A percentile compares a stretch with the other conserved stretches of the same genome.
phyloP scores from a whole-genome alignment of 2,329 filamentous ascomycete genomes.

The Penicillium sp. region DNA sequence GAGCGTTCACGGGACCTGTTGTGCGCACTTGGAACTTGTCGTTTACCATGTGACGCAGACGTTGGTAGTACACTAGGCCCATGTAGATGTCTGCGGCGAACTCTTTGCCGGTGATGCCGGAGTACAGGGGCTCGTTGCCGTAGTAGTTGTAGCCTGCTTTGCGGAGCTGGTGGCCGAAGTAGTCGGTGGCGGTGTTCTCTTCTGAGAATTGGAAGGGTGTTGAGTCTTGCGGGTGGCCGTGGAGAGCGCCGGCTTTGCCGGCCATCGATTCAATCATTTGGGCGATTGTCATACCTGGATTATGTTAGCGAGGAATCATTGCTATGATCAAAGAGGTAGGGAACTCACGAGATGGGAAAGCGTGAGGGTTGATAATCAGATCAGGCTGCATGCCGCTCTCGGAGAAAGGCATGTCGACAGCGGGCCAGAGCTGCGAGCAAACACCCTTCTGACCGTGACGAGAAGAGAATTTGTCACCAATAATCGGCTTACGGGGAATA shows the following conservation, averaged over 20 bases:
- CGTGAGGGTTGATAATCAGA: constrained; percentile 98
- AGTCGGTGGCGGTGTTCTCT: constrained; percentile 85
- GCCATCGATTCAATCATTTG: constrained; percentile 98
- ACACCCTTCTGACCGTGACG: constrained; percentile 98
- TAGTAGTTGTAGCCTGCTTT: constrained; percentile 97
- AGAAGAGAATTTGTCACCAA: constrained; percentile 98
- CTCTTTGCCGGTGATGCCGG: constrained; percentile 91
- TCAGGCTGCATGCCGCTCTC: constrained; percentile 96
- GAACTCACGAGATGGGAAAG: constrained; percentile 79
- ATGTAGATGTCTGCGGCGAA: constrained; percentile 94
- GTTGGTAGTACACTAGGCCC: constrained; percentile 96
- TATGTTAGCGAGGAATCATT: not conserved
- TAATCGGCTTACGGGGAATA: constrained; percentile 83
- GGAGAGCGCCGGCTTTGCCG: constrained; percentile 88
- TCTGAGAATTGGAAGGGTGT: constrained; percentile 96
- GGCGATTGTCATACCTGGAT: constrained; percentile 81
- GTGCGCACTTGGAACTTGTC: constrained; percentile 99
- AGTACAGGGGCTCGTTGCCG: constrained; percentile 98
- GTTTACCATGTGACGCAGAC: constrained; percentile 98
- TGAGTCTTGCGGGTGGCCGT: constrained; percentile 92
- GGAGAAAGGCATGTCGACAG: constrained; percentile 91
- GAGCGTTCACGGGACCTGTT: constrained; percentile 83
- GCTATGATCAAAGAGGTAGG: not conserved
- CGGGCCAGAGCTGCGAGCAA: constrained; percentile 91
- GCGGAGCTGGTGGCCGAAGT: constrained; percentile 92